Percentiles rank a stretch among this genome's conserved stretches.
Evolutionary conservation across 2,329 filamentous ascomycete genomes (phyloP).

Genomic region (Shiraia bambusicola): DNA sequence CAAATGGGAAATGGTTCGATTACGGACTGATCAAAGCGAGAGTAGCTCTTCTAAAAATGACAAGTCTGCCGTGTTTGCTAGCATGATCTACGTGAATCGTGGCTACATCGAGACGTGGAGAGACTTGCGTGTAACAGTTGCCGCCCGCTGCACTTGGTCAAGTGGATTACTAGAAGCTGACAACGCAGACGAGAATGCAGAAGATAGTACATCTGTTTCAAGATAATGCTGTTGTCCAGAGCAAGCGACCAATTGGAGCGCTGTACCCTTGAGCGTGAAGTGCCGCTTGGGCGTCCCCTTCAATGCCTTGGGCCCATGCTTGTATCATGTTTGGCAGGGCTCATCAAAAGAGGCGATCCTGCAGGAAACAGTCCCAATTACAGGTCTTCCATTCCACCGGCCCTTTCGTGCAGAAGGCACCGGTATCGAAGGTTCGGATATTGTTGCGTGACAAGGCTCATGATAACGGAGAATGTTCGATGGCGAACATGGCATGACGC

Average conservation of each 20-base stretch:
- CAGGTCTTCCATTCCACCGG: slow-evolving; percentile 3
- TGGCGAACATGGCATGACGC: neutral
- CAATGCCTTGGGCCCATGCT: slow-evolving; percentile 9
- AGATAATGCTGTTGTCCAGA: neutral
- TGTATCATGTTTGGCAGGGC: slow-evolving; percentile 17
- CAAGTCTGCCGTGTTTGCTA: too few species aligned
- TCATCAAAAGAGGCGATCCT: slow-evolving; percentile 7
- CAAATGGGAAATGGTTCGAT: neutral
- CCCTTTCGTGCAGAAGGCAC: slow-evolving; percentile 3
- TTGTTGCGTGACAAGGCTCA: slow-evolving; percentile 1
- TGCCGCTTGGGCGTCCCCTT: slow-evolving; percentile 3
- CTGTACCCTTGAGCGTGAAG: slow-evolving; percentile 2
- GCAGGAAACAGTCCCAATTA: slow-evolving; percentile 7
- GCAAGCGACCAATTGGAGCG: neutral
- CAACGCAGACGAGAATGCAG: neutral
- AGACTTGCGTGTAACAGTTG: neutral
- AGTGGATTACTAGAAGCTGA: slow-evolving; percentile 1
- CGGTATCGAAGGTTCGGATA: slow-evolving; percentile 4
- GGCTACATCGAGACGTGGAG: slow-evolving; percentile 11
- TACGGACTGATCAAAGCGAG: too few species aligned
- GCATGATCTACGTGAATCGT: neutral
- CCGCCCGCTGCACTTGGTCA: neutral
- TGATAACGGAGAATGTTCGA: slow-evolving; percentile 1
- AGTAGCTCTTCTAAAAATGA: too few species aligned
- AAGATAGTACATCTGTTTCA: neutral